A percentile compares a stretch with the other conserved stretches of the same genome.
These are phyloP conservation scores for Astrothelium subdiscretum DNA, from an alignment of 495 filamentous ascomycete species.

Conservation along the genomic window DNA sequence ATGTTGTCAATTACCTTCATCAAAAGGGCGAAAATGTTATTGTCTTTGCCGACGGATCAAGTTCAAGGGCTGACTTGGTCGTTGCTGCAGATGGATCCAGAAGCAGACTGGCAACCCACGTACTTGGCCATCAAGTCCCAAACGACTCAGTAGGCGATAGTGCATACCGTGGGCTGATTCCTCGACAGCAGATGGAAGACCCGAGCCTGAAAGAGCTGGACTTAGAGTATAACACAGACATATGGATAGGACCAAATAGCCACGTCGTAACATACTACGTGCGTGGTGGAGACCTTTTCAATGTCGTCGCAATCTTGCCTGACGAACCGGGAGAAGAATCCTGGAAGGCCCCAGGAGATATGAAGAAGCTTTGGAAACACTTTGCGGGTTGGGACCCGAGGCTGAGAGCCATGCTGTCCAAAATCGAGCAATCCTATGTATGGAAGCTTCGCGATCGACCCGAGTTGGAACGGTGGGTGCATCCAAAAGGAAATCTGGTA, in stretches of 20 bases:
- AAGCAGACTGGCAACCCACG: constrained; percentile 33
- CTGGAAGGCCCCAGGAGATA: background rate
- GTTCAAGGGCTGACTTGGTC: constrained; percentile 37
- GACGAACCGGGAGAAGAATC: constrained; percentile 10
- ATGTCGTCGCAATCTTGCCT: constrained; percentile 25
- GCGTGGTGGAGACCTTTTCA: constrained; percentile 3
- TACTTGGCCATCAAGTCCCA: constrained; percentile 33
- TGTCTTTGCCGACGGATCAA: constrained; percentile 24
- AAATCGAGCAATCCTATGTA: constrained; percentile 37
- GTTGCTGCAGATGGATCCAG: constrained; percentile 48
- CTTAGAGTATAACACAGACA: constrained; percentile 18
- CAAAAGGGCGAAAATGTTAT: constrained; percentile 21
- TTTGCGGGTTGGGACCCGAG: constrained; percentile 44
- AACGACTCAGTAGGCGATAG: constrained; percentile 47
- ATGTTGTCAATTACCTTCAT: constrained; percentile 32
- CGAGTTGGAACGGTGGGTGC: constrained; percentile 28
- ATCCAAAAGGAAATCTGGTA: constrained; percentile 30
- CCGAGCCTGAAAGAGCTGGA: constrained; percentile 29
- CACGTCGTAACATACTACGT: constrained; percentile 32
- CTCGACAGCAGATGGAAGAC: constrained; percentile 37
- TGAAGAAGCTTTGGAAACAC: constrained; percentile 9
- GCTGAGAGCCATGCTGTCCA: constrained; percentile 34
- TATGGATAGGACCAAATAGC: constrained; percentile 36
- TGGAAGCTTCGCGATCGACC: constrained; percentile 39
- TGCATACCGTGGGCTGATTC: constrained; percentile 48